Evolutionary conservation across 2,329 filamentous ascomycete species (phyloP), one percentile per base, ranked within the genome.

Genomic region (Aspergillus jensenii): DNA sequence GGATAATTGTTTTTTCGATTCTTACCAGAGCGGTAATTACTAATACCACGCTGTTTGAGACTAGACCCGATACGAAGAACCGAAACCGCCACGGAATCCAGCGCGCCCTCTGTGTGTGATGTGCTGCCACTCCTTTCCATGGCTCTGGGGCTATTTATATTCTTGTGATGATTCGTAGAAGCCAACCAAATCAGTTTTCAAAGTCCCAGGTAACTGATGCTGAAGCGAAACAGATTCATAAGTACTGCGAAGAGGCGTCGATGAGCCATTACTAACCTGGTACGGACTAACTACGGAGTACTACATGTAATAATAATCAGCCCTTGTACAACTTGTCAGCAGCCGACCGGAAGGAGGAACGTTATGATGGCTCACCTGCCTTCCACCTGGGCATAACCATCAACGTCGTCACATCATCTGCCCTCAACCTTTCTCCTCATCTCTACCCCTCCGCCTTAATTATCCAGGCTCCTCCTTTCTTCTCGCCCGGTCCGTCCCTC

Each of bases 321-420:
- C 27, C 52, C 52, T 54, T 41, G 52, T 47, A 33, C 52, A 49
- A 35, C 52, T 55, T 43, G 46, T 56, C 46, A 56, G 47, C 46
- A 50, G 27, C 46, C 47, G 46, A 46, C 37, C 45, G 43, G 35
- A 43, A 55, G 44, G 25, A 23, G 51, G 19, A 52, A 15, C 25
- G 53, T 58, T 58, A 58, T 55, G 51, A 58, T 55, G 51, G 23
- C 40, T 53, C 44, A 49, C n/a, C 51, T 46, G 45, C 56, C 45
- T 33, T 48, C 56, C 21, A 21, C 21, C 21, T 21, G 21, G 9
- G 27, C 27, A 31, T 31, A 31, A 45, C 39, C 37, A 50, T 57
- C 48, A 40, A 31, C 48, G 40, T 57, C 55, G 51, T 54, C 56
- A 51, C 45, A 55, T 58, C 56, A 41, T 55, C 56, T 51, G 50